These are phyloP conservation scores for Tolypocladium album DNA, from an alignment of 2,329 filamentous ascomycete genomes.

Conservation along the genomic window DNA sequence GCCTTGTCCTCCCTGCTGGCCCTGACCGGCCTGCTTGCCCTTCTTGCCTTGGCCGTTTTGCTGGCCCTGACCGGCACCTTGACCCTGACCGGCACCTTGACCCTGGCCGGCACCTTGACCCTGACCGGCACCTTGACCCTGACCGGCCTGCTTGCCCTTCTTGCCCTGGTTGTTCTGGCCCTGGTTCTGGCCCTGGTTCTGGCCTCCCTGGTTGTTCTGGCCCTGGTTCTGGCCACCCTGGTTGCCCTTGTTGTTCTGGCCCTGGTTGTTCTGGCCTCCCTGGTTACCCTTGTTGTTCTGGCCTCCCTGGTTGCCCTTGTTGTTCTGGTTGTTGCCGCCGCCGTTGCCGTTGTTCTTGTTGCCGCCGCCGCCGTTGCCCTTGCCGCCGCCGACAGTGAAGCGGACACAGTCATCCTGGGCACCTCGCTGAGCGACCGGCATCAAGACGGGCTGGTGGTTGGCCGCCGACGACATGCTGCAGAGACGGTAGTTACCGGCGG, in stretches of 20 bases:
- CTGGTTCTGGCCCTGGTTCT: not conserved
- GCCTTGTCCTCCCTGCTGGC: not conserved
- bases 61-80: not conserved
- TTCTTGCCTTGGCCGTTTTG: not conserved
- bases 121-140: not conserved
- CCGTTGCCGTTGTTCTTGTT: conserved; percentile 7
- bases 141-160: not conserved
- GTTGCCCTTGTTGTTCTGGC: not conserved
- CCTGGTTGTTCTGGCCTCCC: conserved; percentile 3
- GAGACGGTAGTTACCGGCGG: conserved; percentile 51
- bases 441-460: conserved; percentile 56
- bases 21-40: not conserved
- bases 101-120: not conserved
- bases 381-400: conserved; percentile 35
- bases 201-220: conserved; percentile 2
- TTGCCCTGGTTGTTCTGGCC: conserved; percentile 1
- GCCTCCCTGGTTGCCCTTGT: conserved; percentile 6
- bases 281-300: conserved; percentile 3
- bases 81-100: not conserved
- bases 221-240: no score
- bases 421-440: conserved; percentile 58
- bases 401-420: conserved; percentile 55
- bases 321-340: conserved; percentile 5
- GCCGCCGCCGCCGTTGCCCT: conserved; percentile 8
- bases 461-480: conserved; percentile 53